Percentiles rank a stretch among this genome's conserved stretches.
These are phyloP conservation scores for Trichoderma erinaceum DNA, from an alignment of 495 filamentous ascomycete species.

Conservation along the genomic window DNA sequence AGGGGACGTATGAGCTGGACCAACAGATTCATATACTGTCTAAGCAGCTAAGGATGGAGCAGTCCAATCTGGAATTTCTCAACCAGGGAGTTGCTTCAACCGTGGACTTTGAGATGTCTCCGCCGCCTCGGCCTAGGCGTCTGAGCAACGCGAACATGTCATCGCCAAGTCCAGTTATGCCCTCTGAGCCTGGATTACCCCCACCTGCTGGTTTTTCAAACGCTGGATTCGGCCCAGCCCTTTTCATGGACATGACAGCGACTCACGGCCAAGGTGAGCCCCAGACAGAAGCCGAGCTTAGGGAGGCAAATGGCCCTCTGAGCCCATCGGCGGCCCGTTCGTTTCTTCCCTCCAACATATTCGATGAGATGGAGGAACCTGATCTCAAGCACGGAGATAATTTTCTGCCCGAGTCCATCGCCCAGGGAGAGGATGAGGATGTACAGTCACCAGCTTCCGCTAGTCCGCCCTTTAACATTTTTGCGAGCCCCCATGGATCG, in stretches of 20 bases:
- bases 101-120: slow-evolving; percentile 43
- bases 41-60: slow-evolving; percentile 33
- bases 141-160: slow-evolving; percentile 41
- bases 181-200: not conserved
- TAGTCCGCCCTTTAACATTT: slow-evolving; percentile 54
- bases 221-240: slow-evolving; percentile 43
- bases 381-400: not conserved
- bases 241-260: slow-evolving; percentile 42
- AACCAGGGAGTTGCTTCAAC: slow-evolving; percentile 41
- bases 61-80: slow-evolving; percentile 31
- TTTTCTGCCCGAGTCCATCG: slow-evolving; percentile 8
- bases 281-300: slow-evolving; percentile 21
- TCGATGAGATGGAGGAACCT: slow-evolving; percentile 51
- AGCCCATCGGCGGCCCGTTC: slow-evolving; percentile 69
- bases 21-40: slow-evolving; percentile 32
- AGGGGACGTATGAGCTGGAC: slow-evolving; percentile 31
- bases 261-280: slow-evolving; percentile 32
- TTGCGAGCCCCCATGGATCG: slow-evolving; percentile 62
- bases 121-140: slow-evolving; percentile 44
- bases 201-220: slow-evolving; percentile 26
- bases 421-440: slow-evolving; percentile 28
- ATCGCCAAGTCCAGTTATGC: slow-evolving; percentile 19
- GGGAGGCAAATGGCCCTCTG: slow-evolving; percentile 58
- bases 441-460: slow-evolving; percentile 70
- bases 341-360: slow-evolving; percentile 72